Conservation (phyloP, 805 yeast species). For the Candida oleophila region DNA sequence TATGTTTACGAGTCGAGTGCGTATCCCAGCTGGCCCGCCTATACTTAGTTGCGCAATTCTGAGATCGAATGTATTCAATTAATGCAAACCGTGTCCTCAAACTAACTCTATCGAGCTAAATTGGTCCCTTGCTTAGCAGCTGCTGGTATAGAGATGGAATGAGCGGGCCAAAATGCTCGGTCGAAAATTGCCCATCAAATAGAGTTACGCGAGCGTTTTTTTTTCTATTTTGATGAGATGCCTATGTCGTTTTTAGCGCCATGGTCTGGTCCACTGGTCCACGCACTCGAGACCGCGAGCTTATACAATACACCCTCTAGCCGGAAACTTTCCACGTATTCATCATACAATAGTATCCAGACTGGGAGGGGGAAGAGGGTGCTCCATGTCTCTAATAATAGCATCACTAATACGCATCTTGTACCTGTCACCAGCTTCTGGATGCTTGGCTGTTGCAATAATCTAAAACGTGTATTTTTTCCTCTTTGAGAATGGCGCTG, state of each 20-base stretch:
- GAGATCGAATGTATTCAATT: neutral
- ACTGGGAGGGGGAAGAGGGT: no score
- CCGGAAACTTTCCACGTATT: no score
- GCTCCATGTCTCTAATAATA: neutral
- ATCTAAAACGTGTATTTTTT: neutral
- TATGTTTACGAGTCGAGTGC: conserved; percentile 2
- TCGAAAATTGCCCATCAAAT: neutral
- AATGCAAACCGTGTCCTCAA: neutral
- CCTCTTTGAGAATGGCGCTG: neutral
- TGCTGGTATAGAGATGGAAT: neutral
- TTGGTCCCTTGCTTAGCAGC: neutral
- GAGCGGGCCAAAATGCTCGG: no score
- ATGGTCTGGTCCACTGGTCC: no score
- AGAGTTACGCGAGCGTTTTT: no score
- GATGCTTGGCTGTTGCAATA: neutral
- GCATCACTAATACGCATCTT: neutral
- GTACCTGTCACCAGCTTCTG: neutral
- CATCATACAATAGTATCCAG: no score
- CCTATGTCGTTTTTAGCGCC: no score
- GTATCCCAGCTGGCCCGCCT: neutral
- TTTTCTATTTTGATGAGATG: no score
- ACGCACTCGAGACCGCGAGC: no score
- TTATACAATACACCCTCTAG: no score
- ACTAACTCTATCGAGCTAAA: neutral
- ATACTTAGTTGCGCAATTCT: neutral